Base-by-base conservation (phyloP, 2,329 filamentous ascomycete genomes). In the Alternaria sp. region DNA sequence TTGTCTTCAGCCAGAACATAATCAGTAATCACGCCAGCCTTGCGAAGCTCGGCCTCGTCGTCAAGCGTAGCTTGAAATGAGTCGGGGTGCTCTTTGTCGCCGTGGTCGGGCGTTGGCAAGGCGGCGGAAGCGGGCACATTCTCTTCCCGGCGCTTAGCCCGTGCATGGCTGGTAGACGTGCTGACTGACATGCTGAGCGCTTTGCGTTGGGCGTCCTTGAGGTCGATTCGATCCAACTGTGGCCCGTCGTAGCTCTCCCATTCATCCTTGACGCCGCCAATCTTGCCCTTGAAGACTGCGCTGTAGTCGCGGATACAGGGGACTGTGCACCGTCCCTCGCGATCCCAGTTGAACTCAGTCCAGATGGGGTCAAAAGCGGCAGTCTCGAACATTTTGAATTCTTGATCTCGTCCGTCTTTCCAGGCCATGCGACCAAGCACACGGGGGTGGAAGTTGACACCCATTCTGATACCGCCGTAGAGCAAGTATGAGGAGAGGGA, bases 341-440 rank as follows among this genome's bases (percentile, higher is more conserved):
- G 78, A 34, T 80, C 83, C 79, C 80, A 83, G 64, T 85, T 84
- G 69, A 84, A 84, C 62, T 85, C 82, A 1, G 83, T 82, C 84
- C 84, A 85, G 65, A 85, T 84, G 0, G 84, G 83, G 62, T 86
- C 84, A 55, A 85, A 85, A 4, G 83, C 80, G 5, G 81, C 83
- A 1, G 83, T 85, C 68, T 85, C 83, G n/a, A 86, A 77, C 83
- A 85, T 86, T 9, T 81, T 76, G 51, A 85, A 81, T 56, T 85
- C 83, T 4, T 80, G 78, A 54, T 84, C 83, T 45, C 82, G 78
- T 3, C 79, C 79, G 58, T 86, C 84, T 65, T 85, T 85, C 75
- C 83, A 84, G 3, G 83, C 81, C 82, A 86, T 85, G 45, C 83
- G 80, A 3, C 84, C 83, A 24, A 86, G 79, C 5, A 85, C 80